Conservation (phyloP, 139 green algal genomes). For the Desmodesmus armatus region DNA sequence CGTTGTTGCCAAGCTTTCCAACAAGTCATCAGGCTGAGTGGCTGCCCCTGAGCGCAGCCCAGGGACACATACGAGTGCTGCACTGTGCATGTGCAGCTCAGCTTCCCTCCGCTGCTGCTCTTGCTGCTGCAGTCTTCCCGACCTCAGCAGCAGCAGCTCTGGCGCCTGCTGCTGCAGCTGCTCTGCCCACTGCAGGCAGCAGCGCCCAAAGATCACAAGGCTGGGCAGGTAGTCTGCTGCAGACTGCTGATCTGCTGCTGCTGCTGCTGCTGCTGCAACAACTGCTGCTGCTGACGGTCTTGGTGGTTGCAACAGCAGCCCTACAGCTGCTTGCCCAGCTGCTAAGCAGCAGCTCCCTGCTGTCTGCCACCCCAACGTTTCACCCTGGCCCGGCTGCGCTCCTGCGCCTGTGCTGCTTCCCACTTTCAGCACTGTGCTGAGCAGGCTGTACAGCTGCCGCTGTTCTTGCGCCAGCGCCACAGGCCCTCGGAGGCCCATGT, state of each 20-base stretch:
- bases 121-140: background rate
- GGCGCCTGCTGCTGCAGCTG: background rate
- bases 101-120: background rate
- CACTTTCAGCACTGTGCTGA: background rate
- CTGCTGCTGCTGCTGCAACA: background rate
- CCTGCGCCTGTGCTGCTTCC: background rate
- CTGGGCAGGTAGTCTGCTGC: too few species aligned
- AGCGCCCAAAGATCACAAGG: too few species aligned
- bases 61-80: background rate
- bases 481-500: too few species aligned
- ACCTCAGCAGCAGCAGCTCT: background rate
- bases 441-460: background rate
- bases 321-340: background rate
- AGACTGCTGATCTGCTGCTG: too few species aligned
- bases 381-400: background rate
- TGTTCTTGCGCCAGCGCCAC: background rate
- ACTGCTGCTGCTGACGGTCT: background rate
- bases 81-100: background rate
- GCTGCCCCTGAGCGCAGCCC: too few species aligned
- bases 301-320: background rate
- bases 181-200: background rate
- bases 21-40: too few species aligned
- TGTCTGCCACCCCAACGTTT: background rate
- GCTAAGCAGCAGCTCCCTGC: background rate
- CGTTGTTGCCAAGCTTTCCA: background rate